Percentiles rank a stretch among this genome's conserved stretches.
Evolutionary conservation across 768 basidiomycete species (phyloP).

Genomic region (Melanogaster broomeanus): DNA sequence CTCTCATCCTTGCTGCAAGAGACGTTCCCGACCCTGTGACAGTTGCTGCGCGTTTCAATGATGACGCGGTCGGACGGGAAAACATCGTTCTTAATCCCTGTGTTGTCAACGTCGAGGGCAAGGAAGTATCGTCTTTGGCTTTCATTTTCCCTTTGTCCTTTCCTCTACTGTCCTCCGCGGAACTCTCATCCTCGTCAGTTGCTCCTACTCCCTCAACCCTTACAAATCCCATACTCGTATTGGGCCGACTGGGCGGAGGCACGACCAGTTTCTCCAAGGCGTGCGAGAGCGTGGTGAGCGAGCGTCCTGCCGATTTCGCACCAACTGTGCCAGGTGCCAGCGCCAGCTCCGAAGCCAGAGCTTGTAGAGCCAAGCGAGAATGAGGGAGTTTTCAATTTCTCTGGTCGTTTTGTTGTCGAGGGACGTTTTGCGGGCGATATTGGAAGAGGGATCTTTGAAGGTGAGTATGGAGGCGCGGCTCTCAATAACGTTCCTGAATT

Average conservation of each 20-base stretch:
- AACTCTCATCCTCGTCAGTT: background rate
- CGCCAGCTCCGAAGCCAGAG: background rate
- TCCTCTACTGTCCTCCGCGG: conserved; percentile 7
- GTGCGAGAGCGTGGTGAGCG: conserved; percentile 63
- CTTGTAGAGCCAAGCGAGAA: conserved; percentile 6
- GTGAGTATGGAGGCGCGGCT: conserved; percentile 12
- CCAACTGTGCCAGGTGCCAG: conserved; percentile 1
- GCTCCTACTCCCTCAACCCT: conserved; percentile 13
- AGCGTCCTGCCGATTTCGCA: conserved; percentile 27
- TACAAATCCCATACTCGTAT: conserved; percentile 71
- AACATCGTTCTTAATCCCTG: conserved; percentile 13
- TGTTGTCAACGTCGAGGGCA: conserved; percentile 5
- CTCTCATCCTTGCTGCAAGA: background rate
- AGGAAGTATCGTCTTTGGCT: conserved; percentile 23
- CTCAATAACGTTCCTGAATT: conserved; percentile 9
- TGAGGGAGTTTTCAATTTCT: conserved; percentile 3
- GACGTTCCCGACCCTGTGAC: conserved; percentile 8
- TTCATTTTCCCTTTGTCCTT: conserved; percentile 15
- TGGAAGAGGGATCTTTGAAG: conserved; percentile 32
- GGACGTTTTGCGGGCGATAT: conserved; percentile 18
- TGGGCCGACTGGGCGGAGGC: conserved; percentile 66
- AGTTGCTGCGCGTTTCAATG: conserved; percentile 28
- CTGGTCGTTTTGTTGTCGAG: conserved; percentile 4
- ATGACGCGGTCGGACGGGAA: conserved; percentile 32
- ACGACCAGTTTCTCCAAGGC: conserved; percentile 72